Base-by-base conservation (phyloP, 805 yeast species). In the Nakazawaea peltata region DNA sequence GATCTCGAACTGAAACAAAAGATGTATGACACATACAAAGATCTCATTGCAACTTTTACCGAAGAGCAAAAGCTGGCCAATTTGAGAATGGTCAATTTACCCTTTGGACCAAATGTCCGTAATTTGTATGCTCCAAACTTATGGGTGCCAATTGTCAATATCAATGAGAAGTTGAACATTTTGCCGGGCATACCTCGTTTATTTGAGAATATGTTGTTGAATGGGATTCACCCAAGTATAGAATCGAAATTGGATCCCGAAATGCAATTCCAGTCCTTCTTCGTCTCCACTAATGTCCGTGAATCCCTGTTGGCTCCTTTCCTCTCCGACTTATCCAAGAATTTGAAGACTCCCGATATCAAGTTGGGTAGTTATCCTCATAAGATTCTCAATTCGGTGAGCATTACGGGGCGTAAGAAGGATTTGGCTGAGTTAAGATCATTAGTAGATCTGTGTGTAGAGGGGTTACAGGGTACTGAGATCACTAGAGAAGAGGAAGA, bases 301-400 rank as follows among this genome's bases (percentile, higher is more conserved):
- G 95, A 86, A 50, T 71, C 82, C 5, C 72, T 64, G 36, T 68
- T 86, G 48, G 92, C 95, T 0, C 77, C 82, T 3, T 72, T 62
- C 35, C 59, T 85, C 41, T 48, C 70, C 2, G 48, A 57, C 2
- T 51, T 81, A 19, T 92, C 83, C 44, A 48, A 49, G 2, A 54
- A 55, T 29, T 62, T 63, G 15, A 46, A 48, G 4, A 37, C 32
- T 7, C 43, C 37, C 4, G 56, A 61, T 42, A 65, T 85, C 33
- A 86, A 85, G 49, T 66, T 86, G 32, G 95, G 95, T 3, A 78
- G 88, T 23, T 86, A 86, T 51, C 95, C 95, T 1, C 95, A 86
- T 54, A 67, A 74, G 56, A 66, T 71, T 1, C 59, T 74, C 36
- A 80, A 73, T 45, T 84, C 94, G 0, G 74, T 86, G 14, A 81